These are phyloP conservation scores for Isabelozyma heimii DNA, from an alignment of 805 yeast genomes.

Conservation along the genomic window DNA sequence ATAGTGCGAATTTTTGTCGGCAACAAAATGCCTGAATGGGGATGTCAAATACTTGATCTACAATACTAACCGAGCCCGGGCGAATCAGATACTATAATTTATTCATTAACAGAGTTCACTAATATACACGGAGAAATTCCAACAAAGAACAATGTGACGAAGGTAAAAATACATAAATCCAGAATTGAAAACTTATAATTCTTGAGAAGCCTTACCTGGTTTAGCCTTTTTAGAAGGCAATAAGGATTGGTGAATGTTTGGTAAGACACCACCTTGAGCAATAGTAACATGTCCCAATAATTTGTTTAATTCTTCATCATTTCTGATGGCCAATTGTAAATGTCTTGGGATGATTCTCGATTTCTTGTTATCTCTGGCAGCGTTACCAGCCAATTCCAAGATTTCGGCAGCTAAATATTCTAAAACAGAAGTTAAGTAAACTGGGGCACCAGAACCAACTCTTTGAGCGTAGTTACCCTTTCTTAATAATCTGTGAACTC, in stretches of 20 bases:
- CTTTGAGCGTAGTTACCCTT: constrained; percentile 98
- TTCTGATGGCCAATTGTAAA: constrained; percentile 97
- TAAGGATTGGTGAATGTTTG: constrained; percentile 92
- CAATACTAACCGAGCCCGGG: background rate
- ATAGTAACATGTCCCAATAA: constrained; percentile 89
- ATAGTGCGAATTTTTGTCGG: too few relatives aligned
- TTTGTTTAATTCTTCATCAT: constrained; percentile 97
- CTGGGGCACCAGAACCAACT: constrained; percentile 99
- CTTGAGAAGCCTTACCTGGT: constrained; percentile 62
- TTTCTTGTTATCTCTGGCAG: constrained; percentile 99
- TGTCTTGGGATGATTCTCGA: constrained; percentile 99
- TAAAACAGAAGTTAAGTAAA: constrained; percentile 92
- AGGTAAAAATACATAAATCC: background rate
- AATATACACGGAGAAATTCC: constrained; percentile 10
- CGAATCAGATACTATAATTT: background rate
- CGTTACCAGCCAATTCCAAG: constrained; percentile 97
- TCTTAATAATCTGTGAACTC: constrained; percentile 95
- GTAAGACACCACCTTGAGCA: constrained; percentile 99
- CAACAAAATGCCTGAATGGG: too few relatives aligned
- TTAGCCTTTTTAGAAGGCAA: constrained; percentile 75
- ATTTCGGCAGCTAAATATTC: constrained; percentile 98
- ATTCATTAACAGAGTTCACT: constrained; percentile 10
- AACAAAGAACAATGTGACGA: background rate
- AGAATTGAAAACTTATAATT: constrained; percentile 41
- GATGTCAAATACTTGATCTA: too few relatives aligned